Conservation (phyloP, 768 basidiomycete species). For the Albatrellus ellisii region DNA sequence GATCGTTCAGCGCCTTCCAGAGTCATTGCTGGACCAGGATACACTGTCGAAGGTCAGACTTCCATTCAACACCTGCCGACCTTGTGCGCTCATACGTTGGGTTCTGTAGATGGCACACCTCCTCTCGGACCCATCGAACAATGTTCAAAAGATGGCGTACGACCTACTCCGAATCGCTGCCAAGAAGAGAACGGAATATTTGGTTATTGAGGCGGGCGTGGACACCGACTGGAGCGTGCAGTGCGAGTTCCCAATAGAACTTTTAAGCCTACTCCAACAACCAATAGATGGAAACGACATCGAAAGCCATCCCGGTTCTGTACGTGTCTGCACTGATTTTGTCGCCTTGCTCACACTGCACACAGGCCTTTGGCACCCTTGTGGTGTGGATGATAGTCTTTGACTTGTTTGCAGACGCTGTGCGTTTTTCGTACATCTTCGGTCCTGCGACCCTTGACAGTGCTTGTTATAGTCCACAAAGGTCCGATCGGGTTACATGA, state of each 20-base stretch:
- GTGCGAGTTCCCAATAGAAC: constrained; percentile 48
- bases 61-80: not conserved
- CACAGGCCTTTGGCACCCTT: no score
- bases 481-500: constrained; percentile 75
- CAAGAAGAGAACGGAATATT: constrained; percentile 59
- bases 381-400: constrained; percentile 89
- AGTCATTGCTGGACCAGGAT: constrained; percentile 44
- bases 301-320: constrained; percentile 22
- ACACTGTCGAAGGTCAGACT: constrained; percentile 47
- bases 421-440: constrained; percentile 25
- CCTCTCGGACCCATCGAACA: constrained; percentile 44
- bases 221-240: constrained; percentile 46
- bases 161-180: constrained; percentile 58
- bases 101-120: constrained; percentile 63
- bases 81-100: constrained; percentile 2
- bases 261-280: constrained; percentile 49
- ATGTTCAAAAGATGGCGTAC: constrained; percentile 72
- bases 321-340: not conserved
- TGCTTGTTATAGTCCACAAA: constrained; percentile 55
- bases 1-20: constrained; percentile 54
- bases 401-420: constrained; percentile 74
- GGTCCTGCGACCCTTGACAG: no score
- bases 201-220: constrained; percentile 81
- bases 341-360: no score
- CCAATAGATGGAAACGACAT: constrained; percentile 25